Base-by-base conservation (phyloP, 352 stramenopile genomes). In the Pythium biforme region DNA sequence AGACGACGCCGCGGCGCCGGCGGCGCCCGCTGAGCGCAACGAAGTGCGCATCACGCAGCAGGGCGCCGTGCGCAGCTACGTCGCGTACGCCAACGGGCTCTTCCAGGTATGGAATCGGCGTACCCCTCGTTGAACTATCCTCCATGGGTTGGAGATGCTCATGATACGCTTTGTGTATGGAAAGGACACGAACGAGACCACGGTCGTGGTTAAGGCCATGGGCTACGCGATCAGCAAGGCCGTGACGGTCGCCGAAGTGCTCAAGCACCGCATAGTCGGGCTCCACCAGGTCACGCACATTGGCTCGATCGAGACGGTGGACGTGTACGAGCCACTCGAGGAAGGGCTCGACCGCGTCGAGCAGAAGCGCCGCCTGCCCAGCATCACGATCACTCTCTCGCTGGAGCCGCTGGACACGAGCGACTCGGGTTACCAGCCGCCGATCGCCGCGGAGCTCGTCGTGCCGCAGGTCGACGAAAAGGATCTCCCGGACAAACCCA, bases 21-120 rank as follows among this genome's bases (percentile, higher is more conserved):
- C 34, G 22, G 23, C 62, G 47, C 57, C 72, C 1, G 76, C 76
- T 20, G 74, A 75, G 49, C 66, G 79, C n/a, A 91, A 90, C 51
- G 84, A 95, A 66, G 80, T 95, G 65, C 86, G 84, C 48, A 91
- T 95, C 71, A 95, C 86, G 41, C 81, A 92, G 56, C 76, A 87
- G 62, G 83, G 82, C 43, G 90, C 89, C 69, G 79, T 90, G 68
- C 81, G 80, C 69, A 88, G 69, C 66, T 95, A 92, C 75, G 84
- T 94, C 57, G 76, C 78, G 27, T 92, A 94, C 64, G 81, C 79
- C 59, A 88, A 87, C 59, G 77, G 77, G 10, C 79, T 93, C 41
- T 83, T 93, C 48, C 57, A 70, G 34, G 83, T 90, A 62, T 41
- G 77, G 31, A 47, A 14, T 15, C 17, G 1, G 19, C 15, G 17